Percentiles rank a stretch among this genome's conserved stretches.
These are phyloP conservation scores for Xylaria digitata DNA, from an alignment of 2,329 filamentous ascomycete species.

Conservation along the genomic window DNA sequence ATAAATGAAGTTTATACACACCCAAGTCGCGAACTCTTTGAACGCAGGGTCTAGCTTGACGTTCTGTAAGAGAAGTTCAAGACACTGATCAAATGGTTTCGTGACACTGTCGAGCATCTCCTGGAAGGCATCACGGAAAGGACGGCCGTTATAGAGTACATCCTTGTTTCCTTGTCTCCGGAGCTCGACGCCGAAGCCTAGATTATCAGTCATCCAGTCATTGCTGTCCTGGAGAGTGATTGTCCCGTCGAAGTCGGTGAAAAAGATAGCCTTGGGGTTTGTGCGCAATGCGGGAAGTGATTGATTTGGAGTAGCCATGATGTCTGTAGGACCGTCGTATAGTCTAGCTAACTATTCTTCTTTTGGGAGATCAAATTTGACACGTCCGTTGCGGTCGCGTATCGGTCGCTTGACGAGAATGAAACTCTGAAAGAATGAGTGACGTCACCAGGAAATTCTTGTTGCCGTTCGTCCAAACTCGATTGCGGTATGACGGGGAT, in stretches of 20 bases:
- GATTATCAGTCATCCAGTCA: constrained; percentile 85
- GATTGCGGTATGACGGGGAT: neutral
- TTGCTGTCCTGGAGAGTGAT: constrained; percentile 80
- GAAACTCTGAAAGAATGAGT: constrained; percentile 8
- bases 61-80: constrained; percentile 80
- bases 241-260: constrained; percentile 98
- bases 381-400: neutral
- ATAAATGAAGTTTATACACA: constrained; percentile 14
- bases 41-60: constrained; percentile 92
- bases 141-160: constrained; percentile 75
- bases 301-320: constrained; percentile 26
- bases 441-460: constrained; percentile 9
- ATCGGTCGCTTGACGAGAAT: constrained; percentile 10
- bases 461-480: neutral
- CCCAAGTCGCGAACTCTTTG: constrained; percentile 87
- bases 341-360: neutral
- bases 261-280: constrained; percentile 93
- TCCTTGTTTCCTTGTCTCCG: constrained; percentile 80
- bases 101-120: constrained; percentile 92
- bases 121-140: constrained; percentile 87
- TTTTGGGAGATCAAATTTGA: neutral
- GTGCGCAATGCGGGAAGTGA: constrained; percentile 68
- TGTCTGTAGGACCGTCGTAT: neutral
- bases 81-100: constrained; percentile 83
- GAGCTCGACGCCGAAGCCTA: constrained; percentile 81